These are phyloP conservation scores for Daldinia childiae DNA, from an alignment of 495 filamentous ascomycete genomes.

Conservation along the genomic window DNA sequence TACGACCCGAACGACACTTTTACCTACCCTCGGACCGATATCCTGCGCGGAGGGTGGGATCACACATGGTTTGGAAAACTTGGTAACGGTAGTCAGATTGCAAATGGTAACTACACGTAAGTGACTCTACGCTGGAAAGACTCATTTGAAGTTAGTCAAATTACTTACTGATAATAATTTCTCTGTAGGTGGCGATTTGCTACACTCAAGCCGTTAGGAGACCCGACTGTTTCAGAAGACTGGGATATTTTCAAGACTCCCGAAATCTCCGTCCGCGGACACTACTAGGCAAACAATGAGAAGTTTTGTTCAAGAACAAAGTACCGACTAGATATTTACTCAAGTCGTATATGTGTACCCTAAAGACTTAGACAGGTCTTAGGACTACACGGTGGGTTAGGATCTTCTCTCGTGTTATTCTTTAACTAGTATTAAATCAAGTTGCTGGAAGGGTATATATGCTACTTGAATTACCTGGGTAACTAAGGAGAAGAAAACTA, in stretches of 20 bases:
- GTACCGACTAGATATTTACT: no score
- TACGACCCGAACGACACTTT: constrained; percentile 34
- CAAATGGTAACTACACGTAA: background rate
- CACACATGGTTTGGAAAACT: background rate
- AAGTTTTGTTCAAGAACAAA: background rate
- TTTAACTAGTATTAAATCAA: no score
- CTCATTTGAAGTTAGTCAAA: background rate
- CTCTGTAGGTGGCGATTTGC: constrained; percentile 24
- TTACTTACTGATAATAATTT: background rate
- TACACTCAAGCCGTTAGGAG: constrained; percentile 28
- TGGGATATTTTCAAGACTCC: constrained; percentile 36
- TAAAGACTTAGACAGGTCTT: no score
- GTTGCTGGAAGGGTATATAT: no score
- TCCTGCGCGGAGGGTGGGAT: constrained; percentile 14
- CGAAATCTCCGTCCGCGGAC: constrained; percentile 13
- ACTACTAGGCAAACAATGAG: background rate
- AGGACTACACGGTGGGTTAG: no score
- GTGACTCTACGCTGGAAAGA: background rate
- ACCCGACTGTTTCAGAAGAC: constrained; percentile 32
- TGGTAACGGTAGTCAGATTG: background rate
- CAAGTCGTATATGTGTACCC: no score
- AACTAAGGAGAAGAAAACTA: no score
- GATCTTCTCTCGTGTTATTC: no score
- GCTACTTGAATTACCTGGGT: no score
- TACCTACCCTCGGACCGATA: constrained; percentile 26